Percentiles rank a stretch among this genome's conserved stretches.
These are phyloP conservation scores for Symbiotaphrina buchneri DNA, from an alignment of 495 filamentous ascomycete species.

Conservation along the genomic window DNA sequence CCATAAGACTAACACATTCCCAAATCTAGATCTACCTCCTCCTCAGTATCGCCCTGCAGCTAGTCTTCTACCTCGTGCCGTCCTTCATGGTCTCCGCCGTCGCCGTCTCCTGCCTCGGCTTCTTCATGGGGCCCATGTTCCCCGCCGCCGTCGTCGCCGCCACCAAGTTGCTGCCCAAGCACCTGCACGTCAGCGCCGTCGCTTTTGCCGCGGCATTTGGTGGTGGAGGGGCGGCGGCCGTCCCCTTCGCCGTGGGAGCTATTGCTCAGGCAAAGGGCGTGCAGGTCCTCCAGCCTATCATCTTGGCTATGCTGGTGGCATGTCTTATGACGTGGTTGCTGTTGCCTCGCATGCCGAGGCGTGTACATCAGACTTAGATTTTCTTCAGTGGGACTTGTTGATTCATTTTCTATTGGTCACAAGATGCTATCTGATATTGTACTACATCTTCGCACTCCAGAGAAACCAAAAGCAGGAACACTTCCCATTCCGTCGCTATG, in stretches of 20 bases:
- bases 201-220: conserved; percentile 72
- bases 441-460: too few species aligned
- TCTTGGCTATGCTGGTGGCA: conserved; percentile 37
- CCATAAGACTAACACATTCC: background rate
- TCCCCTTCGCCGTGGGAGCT: conserved; percentile 70
- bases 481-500: too few species aligned
- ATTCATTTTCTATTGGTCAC: conserved; percentile 1
- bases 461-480: too few species aligned
- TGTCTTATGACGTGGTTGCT: conserved; percentile 15
- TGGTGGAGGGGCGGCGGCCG: conserved; percentile 51
- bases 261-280: conserved; percentile 68
- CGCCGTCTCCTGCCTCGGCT: conserved; percentile 43
- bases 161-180: conserved; percentile 58
- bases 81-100: conserved; percentile 51
- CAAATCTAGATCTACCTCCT: conserved; percentile 20
- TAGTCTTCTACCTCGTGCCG: conserved; percentile 48
- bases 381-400: background rate
- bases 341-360: conserved; percentile 15
- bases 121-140: conserved; percentile 44
- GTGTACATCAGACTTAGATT: background rate
- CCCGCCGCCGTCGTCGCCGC: conserved; percentile 51
- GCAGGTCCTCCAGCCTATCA: conserved; percentile 53
- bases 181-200: conserved; percentile 61
- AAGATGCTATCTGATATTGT: too few species aligned
- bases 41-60: conserved; percentile 25